Percentiles rank a stretch among this genome's conserved stretches.
Evolutionary conservation across 208 protist genomes (phyloP).

Genomic region (Trypanosoma brucei): DNA sequence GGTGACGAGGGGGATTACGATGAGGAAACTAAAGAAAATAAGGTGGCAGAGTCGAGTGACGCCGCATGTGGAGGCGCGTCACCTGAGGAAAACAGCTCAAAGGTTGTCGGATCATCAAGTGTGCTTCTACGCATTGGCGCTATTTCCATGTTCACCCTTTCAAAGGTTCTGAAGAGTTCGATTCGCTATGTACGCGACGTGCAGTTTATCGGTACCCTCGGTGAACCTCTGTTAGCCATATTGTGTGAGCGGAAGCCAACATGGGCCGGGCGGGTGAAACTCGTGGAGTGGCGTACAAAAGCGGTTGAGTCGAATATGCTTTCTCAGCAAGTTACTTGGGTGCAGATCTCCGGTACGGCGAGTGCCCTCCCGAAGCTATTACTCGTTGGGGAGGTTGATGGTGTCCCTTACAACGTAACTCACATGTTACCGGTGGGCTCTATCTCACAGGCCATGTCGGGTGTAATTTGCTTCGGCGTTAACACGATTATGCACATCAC

Average conservation of each 20-base stretch:
- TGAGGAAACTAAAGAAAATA: slow-evolving; percentile 12
- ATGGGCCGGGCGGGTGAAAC: slow-evolving; percentile 80
- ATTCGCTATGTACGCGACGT: slow-evolving; percentile 84
- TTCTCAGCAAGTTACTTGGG: slow-evolving; percentile 73
- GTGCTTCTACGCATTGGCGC: slow-evolving; percentile 19
- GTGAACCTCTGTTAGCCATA: slow-evolving; percentile 76
- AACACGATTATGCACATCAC: slow-evolving; percentile 81
- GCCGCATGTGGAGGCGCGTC: neutral
- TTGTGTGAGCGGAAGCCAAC: slow-evolving; percentile 73
- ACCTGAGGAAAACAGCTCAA: slow-evolving; percentile 4
- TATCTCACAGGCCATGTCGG: slow-evolving; percentile 57
- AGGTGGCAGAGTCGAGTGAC: slow-evolving; percentile 1
- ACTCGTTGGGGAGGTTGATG: slow-evolving; percentile 73
- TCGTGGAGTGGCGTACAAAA: slow-evolving; percentile 75
- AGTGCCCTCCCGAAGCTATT: slow-evolving; percentile 44
- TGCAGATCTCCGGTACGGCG: slow-evolving; percentile 43
- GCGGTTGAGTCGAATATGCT: slow-evolving; percentile 78
- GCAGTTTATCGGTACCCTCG: slow-evolving; percentile 72
- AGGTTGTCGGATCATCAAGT: neutral
- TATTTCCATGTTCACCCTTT: slow-evolving; percentile 41
- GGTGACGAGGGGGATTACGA: slow-evolving; percentile 81
- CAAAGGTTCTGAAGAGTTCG: slow-evolving; percentile 32
- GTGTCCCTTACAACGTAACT: slow-evolving; percentile 74
- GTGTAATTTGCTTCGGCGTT: slow-evolving; percentile 63
- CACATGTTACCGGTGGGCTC: slow-evolving; percentile 66